These are phyloP conservation scores for Zoysia japonica DNA, from an alignment of 176 grass and related monocot species.

Conservation along the genomic window DNA sequence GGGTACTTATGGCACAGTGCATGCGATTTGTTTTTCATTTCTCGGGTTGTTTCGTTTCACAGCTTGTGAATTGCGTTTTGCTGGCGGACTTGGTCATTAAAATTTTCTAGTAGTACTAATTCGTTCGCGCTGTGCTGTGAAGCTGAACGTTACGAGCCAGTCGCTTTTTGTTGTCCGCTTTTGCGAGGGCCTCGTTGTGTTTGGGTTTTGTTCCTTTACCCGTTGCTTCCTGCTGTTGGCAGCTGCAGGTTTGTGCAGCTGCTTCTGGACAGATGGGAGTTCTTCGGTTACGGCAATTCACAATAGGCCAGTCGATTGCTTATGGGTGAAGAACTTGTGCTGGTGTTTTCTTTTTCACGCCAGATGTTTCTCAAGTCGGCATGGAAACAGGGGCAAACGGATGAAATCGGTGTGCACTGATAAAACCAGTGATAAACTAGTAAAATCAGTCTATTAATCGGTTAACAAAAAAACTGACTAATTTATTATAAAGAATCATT, in stretches of 20 bases:
- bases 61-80: background rate
- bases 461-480: no score
- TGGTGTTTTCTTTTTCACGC: background rate
- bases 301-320: slow-evolving; percentile 1
- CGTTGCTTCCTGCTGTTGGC: slow-evolving; percentile 9
- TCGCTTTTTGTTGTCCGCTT: slow-evolving; percentile 29
- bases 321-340: background rate
- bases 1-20: slow-evolving; percentile 58
- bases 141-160: slow-evolving; percentile 28
- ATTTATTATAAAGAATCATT: no score
- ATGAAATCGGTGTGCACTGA: no score
- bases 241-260: slow-evolving; percentile 1
- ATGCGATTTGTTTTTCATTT: background rate
- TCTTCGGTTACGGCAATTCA: background rate
- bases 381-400: no score
- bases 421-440: no score
- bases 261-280: background rate
- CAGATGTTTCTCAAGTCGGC: no score
- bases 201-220: slow-evolving; percentile 10
- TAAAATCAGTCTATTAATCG: no score
- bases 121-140: slow-evolving; percentile 11
- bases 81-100: slow-evolving; percentile 2
- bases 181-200: background rate
- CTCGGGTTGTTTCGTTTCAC: background rate
- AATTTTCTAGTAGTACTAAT: slow-evolving; percentile 9